Percentiles rank a stretch among this genome's conserved stretches.
Evolutionary conservation across 768 basidiomycete genomes (phyloP).

Genomic region (Boletus eberwhitei): DNA sequence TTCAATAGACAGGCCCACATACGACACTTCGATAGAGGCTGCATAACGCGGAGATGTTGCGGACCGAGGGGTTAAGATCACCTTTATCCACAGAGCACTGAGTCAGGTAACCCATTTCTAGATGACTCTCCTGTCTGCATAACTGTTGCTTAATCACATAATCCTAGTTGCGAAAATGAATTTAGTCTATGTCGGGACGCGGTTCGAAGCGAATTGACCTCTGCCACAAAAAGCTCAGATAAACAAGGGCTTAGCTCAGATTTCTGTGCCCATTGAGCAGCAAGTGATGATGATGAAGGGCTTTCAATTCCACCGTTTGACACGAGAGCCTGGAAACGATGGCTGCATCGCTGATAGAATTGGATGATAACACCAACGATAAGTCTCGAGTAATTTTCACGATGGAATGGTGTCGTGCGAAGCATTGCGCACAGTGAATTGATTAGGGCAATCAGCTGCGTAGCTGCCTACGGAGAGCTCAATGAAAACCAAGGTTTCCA

Average conservation of each 20-base stretch:
- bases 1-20: conserved; percentile 29
- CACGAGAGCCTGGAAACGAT: conserved; percentile 77
- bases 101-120: conserved; percentile 68
- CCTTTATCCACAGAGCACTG: conserved; percentile 50
- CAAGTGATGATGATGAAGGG: conserved; percentile 46
- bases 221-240: conserved; percentile 53
- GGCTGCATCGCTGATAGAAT: conserved; percentile 92
- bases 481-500: neutral
- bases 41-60: conserved; percentile 73
- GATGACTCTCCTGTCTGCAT: conserved; percentile 72
- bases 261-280: conserved; percentile 82
- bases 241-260: conserved; percentile 76
- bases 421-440: conserved; percentile 93
- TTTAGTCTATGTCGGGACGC: neutral
- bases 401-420: conserved; percentile 87
- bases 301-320: conserved; percentile 40
- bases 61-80: conserved; percentile 67
- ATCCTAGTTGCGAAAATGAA: conserved; percentile 33
- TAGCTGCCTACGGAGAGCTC: conserved; percentile 60
- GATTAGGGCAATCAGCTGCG: conserved; percentile 82
- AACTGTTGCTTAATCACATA: conserved; percentile 48
- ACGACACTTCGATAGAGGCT: conserved; percentile 86
- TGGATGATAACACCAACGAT: conserved; percentile 93
- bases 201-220: conserved; percentile 40
- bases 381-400: conserved; percentile 90